These are phyloP conservation scores for Glycyrrhiza uralensis DNA, from an alignment of 306 rosid species.

Conservation along the genomic window DNA sequence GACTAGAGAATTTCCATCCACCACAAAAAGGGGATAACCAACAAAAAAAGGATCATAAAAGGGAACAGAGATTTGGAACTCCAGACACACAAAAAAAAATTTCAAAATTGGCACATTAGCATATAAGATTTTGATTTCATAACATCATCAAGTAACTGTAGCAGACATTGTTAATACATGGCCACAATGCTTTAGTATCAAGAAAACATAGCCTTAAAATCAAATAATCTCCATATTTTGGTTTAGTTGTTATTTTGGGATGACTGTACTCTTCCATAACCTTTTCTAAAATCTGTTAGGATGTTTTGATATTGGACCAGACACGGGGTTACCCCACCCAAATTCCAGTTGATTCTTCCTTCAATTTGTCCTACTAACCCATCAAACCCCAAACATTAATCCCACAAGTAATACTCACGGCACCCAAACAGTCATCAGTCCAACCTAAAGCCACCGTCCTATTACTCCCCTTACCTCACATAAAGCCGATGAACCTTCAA, in stretches of 20 bases:
- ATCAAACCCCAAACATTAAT: not conserved
- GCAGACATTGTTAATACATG: not conserved
- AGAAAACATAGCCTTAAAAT: not conserved
- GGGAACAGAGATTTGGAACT: not conserved
- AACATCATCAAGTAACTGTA: not conserved
- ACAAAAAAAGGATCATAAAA: conserved; percentile 16
- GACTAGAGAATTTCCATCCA: not conserved
- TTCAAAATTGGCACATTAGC: not conserved
- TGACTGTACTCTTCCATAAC: not conserved
- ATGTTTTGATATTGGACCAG: not conserved
- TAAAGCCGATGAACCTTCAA: not conserved
- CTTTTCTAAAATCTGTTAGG: not conserved
- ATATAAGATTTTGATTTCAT: not conserved
- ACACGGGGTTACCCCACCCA: not conserved
- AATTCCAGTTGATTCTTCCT: not conserved
- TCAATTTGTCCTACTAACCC: not conserved
- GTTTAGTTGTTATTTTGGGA: conserved; percentile 1
- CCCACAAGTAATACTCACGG: not conserved
- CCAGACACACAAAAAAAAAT: not conserved
- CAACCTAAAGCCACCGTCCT: not conserved
- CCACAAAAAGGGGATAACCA: conserved; percentile 3
- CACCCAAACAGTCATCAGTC: not conserved
- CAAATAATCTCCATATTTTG: not conserved
- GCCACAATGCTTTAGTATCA: not conserved
- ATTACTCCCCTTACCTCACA: conserved; percentile 3